Evolutionary conservation across 2,329 filamentous ascomycete species (phyloP).

Genomic region (Pezicula neosporulosa): DNA sequence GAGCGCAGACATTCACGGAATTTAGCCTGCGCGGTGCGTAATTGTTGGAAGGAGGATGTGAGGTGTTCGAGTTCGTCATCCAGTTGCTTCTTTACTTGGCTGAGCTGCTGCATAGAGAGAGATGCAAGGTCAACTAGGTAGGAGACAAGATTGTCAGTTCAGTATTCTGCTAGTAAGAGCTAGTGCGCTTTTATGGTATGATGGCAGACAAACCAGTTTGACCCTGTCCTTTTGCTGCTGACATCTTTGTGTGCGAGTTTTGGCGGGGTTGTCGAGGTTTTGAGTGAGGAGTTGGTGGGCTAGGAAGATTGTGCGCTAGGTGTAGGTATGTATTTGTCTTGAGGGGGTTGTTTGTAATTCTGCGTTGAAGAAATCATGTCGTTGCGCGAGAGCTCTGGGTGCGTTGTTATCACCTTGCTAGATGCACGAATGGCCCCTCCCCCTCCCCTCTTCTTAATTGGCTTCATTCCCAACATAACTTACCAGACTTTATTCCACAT

Average conservation of each 20-base stretch:
- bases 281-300: neutral
- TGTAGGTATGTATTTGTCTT: no score
- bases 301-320: neutral
- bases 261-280: no score
- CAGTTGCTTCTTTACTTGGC: constrained; percentile 90
- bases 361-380: no score
- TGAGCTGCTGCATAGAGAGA: constrained; percentile 81
- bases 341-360: no score
- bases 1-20: constrained; percentile 87
- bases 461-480: no score
- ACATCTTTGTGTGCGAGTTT: neutral
- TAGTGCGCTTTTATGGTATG: neutral
- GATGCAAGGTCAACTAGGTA: constrained; percentile 65
- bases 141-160: neutral
- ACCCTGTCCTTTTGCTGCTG: neutral
- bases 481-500: no score
- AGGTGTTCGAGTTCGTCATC: constrained; percentile 96
- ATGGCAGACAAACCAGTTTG: neutral
- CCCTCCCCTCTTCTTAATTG: no score
- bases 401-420: no score
- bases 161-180: neutral
- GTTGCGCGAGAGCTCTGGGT: no score
- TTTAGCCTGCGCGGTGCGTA: constrained; percentile 85
- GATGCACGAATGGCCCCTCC: no score
- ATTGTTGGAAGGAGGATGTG: constrained; percentile 82